Conservation (phyloP, 805 yeast species). For the Ogataea chonburiensis region DNA sequence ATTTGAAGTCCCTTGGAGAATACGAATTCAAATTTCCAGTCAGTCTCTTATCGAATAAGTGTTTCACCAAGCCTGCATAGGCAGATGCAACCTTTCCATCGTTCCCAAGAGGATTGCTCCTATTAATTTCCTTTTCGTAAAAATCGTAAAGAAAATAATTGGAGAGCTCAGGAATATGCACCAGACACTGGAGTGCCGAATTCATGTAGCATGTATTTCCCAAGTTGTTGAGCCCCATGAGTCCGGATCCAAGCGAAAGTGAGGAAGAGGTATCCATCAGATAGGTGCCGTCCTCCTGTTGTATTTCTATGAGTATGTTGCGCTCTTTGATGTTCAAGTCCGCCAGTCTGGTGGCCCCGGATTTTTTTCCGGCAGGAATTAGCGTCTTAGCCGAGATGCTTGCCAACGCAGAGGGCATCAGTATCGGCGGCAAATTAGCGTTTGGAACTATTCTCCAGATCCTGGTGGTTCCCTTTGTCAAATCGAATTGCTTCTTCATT, state of each 20-base stretch:
- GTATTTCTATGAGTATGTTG: slow-evolving; percentile 29
- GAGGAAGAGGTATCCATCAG: slow-evolving; percentile 25
- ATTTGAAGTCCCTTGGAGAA: slow-evolving; percentile 77
- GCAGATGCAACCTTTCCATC: slow-evolving; percentile 76
- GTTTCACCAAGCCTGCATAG: slow-evolving; percentile 67
- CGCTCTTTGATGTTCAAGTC: slow-evolving; percentile 21
- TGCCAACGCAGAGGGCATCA: slow-evolving; percentile 20
- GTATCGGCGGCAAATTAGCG: slow-evolving; percentile 18
- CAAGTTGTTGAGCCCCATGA: slow-evolving; percentile 62
- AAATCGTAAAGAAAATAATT: slow-evolving; percentile 67
- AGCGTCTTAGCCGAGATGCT: slow-evolving; percentile 18
- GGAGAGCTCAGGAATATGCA: slow-evolving; percentile 80
- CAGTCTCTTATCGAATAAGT: slow-evolving; percentile 44
- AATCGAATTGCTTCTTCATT: slow-evolving; percentile 23
- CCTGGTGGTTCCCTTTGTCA: slow-evolving; percentile 19
- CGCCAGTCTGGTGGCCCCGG: slow-evolving; percentile 14
- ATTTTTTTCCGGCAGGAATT: slow-evolving; percentile 26
- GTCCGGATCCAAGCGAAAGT: slow-evolving; percentile 41
- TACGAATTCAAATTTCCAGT: slow-evolving; percentile 25
- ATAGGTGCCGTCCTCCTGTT: slow-evolving; percentile 27
- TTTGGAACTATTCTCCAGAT: slow-evolving; percentile 27
- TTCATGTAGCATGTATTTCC: slow-evolving; percentile 96
- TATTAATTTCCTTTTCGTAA: slow-evolving; percentile 66
- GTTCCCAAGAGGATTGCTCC: slow-evolving; percentile 80
- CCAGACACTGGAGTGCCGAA: slow-evolving; percentile 86